Evolutionary conservation across 225 moss, liverwort and hornwort species (phyloP).

Genomic region (Thuidium tamariscinum): DNA sequence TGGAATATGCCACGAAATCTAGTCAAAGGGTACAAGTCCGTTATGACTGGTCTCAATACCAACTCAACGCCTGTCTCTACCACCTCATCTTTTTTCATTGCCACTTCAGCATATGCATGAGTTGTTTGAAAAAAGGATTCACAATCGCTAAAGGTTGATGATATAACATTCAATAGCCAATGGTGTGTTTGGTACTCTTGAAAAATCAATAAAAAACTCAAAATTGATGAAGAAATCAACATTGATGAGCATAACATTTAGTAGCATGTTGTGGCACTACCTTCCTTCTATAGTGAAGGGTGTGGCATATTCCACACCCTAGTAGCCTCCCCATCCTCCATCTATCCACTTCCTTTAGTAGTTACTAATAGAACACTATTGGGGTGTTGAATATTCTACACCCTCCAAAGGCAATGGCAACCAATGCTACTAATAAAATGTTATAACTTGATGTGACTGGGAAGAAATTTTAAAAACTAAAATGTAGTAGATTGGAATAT

Average conservation of each 20-base stretch:
- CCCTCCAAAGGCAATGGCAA: no score
- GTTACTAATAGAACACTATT: no score
- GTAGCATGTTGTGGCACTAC: no score
- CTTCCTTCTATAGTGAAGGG: no score
- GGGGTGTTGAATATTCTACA: no score
- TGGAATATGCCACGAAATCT: neutral
- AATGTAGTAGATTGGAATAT: fast-evolving
- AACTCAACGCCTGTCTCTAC: neutral
- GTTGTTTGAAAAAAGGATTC: neutral
- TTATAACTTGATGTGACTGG: fast-evolving
- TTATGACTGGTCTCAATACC: neutral
- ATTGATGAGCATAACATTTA: no score
- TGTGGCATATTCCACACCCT: no score
- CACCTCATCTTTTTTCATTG: neutral
- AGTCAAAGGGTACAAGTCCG: fast-evolving
- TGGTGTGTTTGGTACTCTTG: no score
- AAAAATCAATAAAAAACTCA: neutral
- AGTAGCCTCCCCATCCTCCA: no score
- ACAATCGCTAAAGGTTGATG: neutral
- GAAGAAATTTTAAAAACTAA: neutral
- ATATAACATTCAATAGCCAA: no score
- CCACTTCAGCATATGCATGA: neutral
- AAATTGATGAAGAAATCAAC: neutral
- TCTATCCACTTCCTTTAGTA: no score
- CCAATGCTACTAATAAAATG: no score